Base-by-base conservation (phyloP, 805 yeast species). In the Sporopachydermia lactativora region DNA sequence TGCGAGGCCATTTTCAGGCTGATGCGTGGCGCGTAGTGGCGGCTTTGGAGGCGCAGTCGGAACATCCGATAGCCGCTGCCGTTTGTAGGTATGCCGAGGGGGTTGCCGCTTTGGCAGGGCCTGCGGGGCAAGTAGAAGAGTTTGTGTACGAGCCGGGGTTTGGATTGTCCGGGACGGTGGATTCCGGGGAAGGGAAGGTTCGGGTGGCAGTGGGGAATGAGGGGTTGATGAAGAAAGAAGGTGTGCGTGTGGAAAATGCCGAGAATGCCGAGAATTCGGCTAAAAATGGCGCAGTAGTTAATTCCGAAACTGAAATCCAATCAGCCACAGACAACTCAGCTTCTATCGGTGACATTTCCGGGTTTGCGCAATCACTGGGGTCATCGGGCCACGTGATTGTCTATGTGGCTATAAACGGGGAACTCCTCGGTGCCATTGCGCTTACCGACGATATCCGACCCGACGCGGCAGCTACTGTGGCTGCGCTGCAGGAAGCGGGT, bases 41-140 rank as follows among this genome's bases (percentile, higher is more conserved):
- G 3, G 63, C 75, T 0, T 58, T 77, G 5, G 97, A 92, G 57
- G 47, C 57, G 4, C 68, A 69, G 39, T 79, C 88, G 45, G 95
- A 86, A 57, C 98, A 92, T 58, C 96, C 97, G 1, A 71, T 83
- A 35, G 96, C 88, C 3, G 69, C 62, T 45, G 86, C 95, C 1
- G 68, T 92, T 24, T 64, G 68, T 0, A 59, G 55, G 8, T 57
- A 57, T 47, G 61, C 70, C 35, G 48, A 52, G 35, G 19, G 45
- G 41, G 17, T 41, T 40, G 13, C 8, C 13, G 13, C 31, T 24
- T 24, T 24, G n/a, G n/a, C 31, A 8, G 31, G n/a, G 8, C n/a
- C n/a, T 24, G 8, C 31, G 8, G 31, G 31, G 8, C n/a, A 8
- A 8, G 31, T 24, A 8, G 31, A 24, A 24, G n/a, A 24, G 13